Conservation (phyloP, 2,329 filamentous ascomycete species). For the Cercospora canescens region DNA sequence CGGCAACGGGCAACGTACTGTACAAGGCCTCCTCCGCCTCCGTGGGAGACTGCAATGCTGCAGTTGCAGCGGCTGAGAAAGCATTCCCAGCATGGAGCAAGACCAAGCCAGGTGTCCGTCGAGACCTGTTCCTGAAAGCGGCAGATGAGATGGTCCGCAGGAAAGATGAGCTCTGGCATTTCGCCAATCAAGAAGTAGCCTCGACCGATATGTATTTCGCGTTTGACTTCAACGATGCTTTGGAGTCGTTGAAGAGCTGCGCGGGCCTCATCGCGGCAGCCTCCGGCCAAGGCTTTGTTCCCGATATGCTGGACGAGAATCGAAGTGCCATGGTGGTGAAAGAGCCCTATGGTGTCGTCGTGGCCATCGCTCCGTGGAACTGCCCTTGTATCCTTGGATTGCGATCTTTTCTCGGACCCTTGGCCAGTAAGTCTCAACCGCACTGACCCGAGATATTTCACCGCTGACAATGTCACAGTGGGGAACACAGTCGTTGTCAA, state of each 20-base stretch:
- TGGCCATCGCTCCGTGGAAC: constrained; percentile 75
- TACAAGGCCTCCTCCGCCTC: constrained; percentile 59
- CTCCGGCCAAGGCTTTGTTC: constrained; percentile 51
- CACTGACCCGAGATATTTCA: background rate
- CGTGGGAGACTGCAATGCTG: constrained; percentile 55
- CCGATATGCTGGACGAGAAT: constrained; percentile 47
- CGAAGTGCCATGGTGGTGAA: constrained; percentile 61
- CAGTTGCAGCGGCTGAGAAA: constrained; percentile 61
- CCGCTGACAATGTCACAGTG: constrained; percentile 37
- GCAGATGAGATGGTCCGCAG: constrained; percentile 63
- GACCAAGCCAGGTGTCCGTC: constrained; percentile 60
- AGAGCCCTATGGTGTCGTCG: constrained; percentile 75
- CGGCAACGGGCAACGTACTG: constrained; percentile 52
- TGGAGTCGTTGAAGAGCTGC: constrained; percentile 51
- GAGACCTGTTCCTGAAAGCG: constrained; percentile 68
- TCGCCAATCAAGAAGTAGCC: constrained; percentile 60
- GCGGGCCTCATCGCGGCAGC: constrained; percentile 48
- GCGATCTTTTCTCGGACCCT: constrained; percentile 55
- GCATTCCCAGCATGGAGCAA: constrained; percentile 69
- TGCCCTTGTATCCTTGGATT: constrained; percentile 51
- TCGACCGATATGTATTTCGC: constrained; percentile 39
- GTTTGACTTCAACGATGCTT: constrained; percentile 40
- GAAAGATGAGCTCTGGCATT: constrained; percentile 60
- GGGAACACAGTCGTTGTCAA: constrained; percentile 76
- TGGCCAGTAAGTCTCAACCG: constrained; percentile 43